Evolutionary conservation across 257 asterid species (phyloP).

Genomic region (Nicotiana otophora): DNA sequence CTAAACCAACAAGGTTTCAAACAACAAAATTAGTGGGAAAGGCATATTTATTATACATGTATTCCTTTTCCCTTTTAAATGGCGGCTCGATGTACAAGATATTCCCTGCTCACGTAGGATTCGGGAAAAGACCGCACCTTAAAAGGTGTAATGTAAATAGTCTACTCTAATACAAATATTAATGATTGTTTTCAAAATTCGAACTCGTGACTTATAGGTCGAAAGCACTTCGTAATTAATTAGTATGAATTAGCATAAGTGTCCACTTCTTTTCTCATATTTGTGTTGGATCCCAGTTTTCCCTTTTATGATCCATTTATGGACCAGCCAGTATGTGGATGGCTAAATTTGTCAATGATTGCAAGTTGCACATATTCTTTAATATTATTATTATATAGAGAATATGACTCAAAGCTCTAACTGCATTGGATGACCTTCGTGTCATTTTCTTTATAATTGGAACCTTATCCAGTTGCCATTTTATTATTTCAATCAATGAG

Average conservation of each 20-base stretch:
- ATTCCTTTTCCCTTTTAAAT: background rate
- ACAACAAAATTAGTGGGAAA: background rate
- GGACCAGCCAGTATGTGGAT: constrained; percentile 22
- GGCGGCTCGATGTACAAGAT: too few relatives aligned
- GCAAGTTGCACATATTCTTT: background rate
- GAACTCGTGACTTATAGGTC: too few relatives aligned
- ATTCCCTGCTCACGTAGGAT: fast-evolving
- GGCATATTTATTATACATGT: background rate
- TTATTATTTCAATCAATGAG: background rate
- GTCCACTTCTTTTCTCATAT: background rate
- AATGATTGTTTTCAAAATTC: fast-evolving
- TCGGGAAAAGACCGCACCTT: too few relatives aligned
- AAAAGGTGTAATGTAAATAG: too few relatives aligned
- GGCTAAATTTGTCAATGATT: constrained; percentile 19
- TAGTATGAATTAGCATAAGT: background rate
- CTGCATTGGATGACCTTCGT: constrained; percentile 15
- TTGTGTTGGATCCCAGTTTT: background rate
- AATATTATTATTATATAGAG: background rate
- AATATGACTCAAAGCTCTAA: constrained; percentile 19
- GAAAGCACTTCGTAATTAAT: too few relatives aligned
- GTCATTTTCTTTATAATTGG: background rate
- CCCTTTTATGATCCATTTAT: background rate
- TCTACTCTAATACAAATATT: too few relatives aligned
- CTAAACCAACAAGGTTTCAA: constrained; percentile 1
- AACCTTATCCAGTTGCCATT: constrained; percentile 15